A percentile compares a stretch with the other conserved stretches of the same genome.
Evolutionary conservation across 768 basidiomycete species (phyloP).

Genomic region (Naganishia vaughanmartiniae): DNA sequence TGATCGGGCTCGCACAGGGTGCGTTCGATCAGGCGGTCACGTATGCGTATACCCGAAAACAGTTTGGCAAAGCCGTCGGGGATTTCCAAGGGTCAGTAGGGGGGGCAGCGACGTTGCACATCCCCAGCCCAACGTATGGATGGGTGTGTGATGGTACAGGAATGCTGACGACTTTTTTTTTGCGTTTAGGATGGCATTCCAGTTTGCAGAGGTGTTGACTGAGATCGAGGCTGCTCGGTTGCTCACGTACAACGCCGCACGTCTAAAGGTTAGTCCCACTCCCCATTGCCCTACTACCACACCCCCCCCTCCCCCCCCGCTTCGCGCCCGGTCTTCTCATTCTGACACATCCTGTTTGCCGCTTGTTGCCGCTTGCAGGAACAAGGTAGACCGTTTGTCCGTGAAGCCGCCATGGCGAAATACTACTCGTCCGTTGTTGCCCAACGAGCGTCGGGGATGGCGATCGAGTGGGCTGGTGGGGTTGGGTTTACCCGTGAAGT

Average conservation of each 20-base stretch:
- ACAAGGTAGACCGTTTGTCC: constrained; percentile 77
- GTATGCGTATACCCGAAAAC: constrained; percentile 87
- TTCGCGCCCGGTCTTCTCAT: too few species aligned
- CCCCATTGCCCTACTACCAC: too few species aligned
- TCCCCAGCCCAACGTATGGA: too few species aligned
- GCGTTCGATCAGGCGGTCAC: constrained; percentile 94
- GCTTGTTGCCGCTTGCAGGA: constrained; percentile 57
- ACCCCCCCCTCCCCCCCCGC: too few species aligned
- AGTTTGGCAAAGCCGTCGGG: constrained; percentile 91
- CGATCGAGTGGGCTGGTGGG: constrained; percentile 96
- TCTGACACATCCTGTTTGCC: neutral
- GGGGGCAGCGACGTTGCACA: too few species aligned
- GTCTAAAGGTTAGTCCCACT: constrained; percentile 56
- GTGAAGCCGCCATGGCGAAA: constrained; percentile 98
- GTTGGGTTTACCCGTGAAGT: constrained; percentile 63
- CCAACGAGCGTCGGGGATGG: constrained; percentile 77
- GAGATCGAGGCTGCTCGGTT: constrained; percentile 87
- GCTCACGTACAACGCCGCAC: constrained; percentile 92
- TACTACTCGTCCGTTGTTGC: constrained; percentile 86
- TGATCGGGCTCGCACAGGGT: constrained; percentile 96
- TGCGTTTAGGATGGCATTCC: constrained; percentile 68
- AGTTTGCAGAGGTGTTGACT: constrained; percentile 83
- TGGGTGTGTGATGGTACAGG: neutral
- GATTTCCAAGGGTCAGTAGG: constrained; percentile 51
- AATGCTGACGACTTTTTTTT: neutral